Percentiles rank a stretch among this genome's conserved stretches.
These are phyloP conservation scores for Hyaloraphidium curvatum DNA, from an alignment of 192 early-diverging fungal genomes.

Conservation along the genomic window DNA sequence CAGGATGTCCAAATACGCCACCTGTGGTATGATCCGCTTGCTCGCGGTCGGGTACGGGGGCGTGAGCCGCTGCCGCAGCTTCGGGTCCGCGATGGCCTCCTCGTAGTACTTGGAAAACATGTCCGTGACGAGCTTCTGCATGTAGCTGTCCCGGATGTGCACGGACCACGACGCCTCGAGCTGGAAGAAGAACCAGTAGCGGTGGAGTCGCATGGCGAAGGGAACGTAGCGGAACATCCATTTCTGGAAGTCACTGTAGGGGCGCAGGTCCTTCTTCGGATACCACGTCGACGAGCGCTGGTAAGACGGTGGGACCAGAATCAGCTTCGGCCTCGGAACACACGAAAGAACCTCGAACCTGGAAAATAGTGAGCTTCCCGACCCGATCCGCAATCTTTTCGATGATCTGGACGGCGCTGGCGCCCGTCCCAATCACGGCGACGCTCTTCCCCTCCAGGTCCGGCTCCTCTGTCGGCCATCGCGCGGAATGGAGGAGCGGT, in stretches of 20 bases:
- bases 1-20: background rate
- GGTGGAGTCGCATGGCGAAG: conserved; percentile 1
- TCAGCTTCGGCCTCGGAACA: no score
- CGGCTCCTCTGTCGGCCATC: conserved; percentile 24
- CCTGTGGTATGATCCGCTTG: conserved; percentile 5
- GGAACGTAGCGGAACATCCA: conserved; percentile 12
- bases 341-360: background rate
- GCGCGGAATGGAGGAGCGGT: conserved; percentile 25
- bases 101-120: background rate
- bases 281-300: conserved; percentile 11
- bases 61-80: background rate
- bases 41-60: background rate
- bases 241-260: conserved; percentile 5
- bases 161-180: background rate
- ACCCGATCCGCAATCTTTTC: conserved; percentile 16
- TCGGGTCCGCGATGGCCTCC: background rate
- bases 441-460: conserved; percentile 24
- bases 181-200: background rate
- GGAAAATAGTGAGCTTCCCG: conserved; percentile 16
- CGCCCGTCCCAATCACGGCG: conserved; percentile 22
- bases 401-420: conserved; percentile 22
- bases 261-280: background rate
- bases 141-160: background rate
- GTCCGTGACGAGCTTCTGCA: background rate
- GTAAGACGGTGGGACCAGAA: background rate